Base-by-base conservation (phyloP, 208 protist genomes). In the Kentomonas sorsogonicus region DNA sequence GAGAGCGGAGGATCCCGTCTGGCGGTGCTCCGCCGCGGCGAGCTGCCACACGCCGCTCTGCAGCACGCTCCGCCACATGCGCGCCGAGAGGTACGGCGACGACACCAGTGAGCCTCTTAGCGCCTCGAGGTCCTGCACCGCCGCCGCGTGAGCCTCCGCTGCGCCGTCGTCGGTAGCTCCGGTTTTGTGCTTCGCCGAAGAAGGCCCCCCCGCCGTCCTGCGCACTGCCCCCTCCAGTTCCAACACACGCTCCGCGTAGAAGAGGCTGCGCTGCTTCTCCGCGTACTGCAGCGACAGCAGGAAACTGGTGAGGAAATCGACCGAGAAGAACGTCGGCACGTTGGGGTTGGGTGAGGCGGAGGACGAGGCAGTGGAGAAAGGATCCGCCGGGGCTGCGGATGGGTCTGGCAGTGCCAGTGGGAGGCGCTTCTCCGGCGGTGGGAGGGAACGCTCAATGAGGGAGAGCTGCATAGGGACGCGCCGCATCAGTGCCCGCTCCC, bases 401-500 rank as follows among this genome's bases (percentile, higher is more conserved):
- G n/a, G n/a, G n/a, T n/a, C n/a, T n/a, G n/a, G n/a, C n/a, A n/a
- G n/a, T n/a, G n/a, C n/a, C n/a, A n/a, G n/a, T n/a, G n/a, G n/a
- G n/a, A n/a, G 36, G 36, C 48, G 56, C 50, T 54, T 53, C 18
- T 66, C 60, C 23, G 72, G 25, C 15, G 52, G 47, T 36, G 61
- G 26, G 48, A 86, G 57, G 53, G 70, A 82, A 16, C 85, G 72
- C 53, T 92, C 85, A 36, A 92, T 43, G 50, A 89, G 77, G 1
- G 85, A 92, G 29, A 92, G 53, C 5, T 69, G 56, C 16, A 92
- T 52, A 15, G 85, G 85, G 9, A 81, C 69, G n/a, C 67, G 62
- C 20, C 85, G 81, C 56, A 85, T 77, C 5, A 92, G 67, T 5
- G 87, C 54, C 53, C 83, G 78, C 22, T 89, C 77, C 29, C 73